Evolutionary conservation across 1,139 yeast genomes (phyloP).

Genomic region (Suhomyces atakaporum): DNA sequence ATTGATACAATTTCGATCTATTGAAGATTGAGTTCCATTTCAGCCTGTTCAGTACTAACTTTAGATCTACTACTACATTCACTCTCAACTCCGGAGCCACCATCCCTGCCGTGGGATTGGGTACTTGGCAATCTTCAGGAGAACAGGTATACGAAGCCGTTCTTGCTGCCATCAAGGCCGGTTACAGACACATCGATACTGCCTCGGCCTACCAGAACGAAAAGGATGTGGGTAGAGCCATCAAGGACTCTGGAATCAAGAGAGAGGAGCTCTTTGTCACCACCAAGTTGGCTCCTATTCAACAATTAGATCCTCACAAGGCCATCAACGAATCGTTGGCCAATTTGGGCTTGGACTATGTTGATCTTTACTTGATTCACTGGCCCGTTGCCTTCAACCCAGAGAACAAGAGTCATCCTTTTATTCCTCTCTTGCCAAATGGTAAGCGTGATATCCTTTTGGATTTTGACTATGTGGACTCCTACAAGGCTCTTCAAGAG

Average conservation of each 20-base stretch:
- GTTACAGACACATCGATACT: conserved; percentile 79
- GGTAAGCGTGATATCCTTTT: conserved; percentile 12
- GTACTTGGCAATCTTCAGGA: conserved; percentile 53
- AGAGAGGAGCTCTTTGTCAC: conserved; percentile 75
- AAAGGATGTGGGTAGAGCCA: conserved; percentile 63
- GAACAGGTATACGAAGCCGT: conserved; percentile 68
- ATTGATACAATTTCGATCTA: no score
- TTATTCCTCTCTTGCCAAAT: conserved; percentile 22
- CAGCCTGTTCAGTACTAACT: no score
- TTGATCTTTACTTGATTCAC: conserved; percentile 81
- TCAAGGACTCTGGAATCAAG: conserved; percentile 65
- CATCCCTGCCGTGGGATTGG: conserved; percentile 62
- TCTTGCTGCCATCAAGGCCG: conserved; percentile 38
- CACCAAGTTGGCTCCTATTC: conserved; percentile 75
- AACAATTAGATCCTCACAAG: conserved; percentile 58
- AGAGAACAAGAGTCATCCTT: conserved; percentile 22
- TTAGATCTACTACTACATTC: conserved; percentile 11
- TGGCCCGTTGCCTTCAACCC: conserved; percentile 66
- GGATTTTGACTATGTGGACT: conserved; percentile 19
- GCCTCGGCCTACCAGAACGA: conserved; percentile 72
- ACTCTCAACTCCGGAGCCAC: conserved; percentile 24
- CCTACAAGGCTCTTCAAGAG: conserved; percentile 19
- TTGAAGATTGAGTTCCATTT: no score
- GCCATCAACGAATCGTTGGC: conserved; percentile 65
- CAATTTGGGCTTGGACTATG: conserved; percentile 73